A percentile compares a stretch with the other conserved stretches of the same genome.
phyloP scores from a whole-genome alignment of 2,329 filamentous ascomycete genomes.

The Orbilia ellipsospora region DNA sequence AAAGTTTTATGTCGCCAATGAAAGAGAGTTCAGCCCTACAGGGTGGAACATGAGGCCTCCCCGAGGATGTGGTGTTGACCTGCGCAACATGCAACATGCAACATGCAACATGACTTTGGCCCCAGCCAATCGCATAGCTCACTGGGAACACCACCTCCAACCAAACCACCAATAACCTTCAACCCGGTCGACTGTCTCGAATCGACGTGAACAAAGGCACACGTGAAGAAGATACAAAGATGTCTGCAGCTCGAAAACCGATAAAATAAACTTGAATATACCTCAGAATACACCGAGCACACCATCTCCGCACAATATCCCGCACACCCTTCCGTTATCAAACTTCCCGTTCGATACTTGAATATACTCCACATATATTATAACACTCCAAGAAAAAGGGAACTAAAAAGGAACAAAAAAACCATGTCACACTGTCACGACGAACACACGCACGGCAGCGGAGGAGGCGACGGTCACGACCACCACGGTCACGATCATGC shows the following conservation, averaged over 20 bases:
- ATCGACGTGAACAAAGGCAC: neutral
- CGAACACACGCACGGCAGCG: conserved; percentile 50
- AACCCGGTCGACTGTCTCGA: neutral
- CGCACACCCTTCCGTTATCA: conserved; percentile 3
- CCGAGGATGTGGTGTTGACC: conserved; percentile 30
- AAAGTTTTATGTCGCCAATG: neutral
- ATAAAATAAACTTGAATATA: neutral
- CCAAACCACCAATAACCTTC: neutral
- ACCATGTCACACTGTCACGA: conserved; percentile 51
- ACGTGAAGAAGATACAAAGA: neutral
- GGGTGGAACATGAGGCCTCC: conserved; percentile 19
- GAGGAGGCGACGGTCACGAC: conserved; percentile 63
- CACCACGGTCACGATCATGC: conserved; percentile 68
- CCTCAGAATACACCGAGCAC: conserved; percentile 3
- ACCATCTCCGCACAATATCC: neutral
- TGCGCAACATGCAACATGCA: conserved; percentile 47
- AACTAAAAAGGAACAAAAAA: neutral
- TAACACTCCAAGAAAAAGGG: too few relatives aligned
- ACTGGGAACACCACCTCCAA: conserved; percentile 10
- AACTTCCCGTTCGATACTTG: conserved; percentile 6
- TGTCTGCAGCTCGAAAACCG: conserved; percentile 5
- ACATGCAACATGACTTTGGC: conserved; percentile 36
- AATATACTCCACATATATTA: too few relatives aligned
- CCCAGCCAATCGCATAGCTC: conserved; percentile 30
- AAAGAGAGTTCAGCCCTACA: conserved; percentile 42